phyloP scores from a whole-genome alignment of 495 filamentous ascomycete species.

The Astrocystis sublimbata region DNA sequence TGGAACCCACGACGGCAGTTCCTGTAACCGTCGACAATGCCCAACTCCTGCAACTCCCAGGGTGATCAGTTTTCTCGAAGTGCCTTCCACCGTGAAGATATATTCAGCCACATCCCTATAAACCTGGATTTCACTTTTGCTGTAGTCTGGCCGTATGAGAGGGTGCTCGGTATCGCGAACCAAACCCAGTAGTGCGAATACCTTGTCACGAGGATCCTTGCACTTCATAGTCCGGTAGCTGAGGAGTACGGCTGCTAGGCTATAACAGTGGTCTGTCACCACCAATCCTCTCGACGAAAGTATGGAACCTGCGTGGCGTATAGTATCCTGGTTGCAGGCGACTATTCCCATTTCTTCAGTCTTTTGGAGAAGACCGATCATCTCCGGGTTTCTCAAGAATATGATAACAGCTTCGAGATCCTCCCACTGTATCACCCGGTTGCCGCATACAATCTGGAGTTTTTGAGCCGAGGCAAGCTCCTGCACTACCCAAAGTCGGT shows the following conservation, averaged over 20 bases:
- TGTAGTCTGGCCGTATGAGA: constrained; percentile 13
- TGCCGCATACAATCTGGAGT: constrained; percentile 2
- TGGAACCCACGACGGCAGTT: constrained; percentile 13
- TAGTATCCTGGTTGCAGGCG: constrained; percentile 13
- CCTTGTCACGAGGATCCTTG: constrained; percentile 19
- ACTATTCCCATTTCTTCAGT: constrained; percentile 16
- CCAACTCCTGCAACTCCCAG: constrained; percentile 13
- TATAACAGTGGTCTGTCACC: neutral
- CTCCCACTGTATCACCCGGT: constrained; percentile 9
- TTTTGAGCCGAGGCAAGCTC: constrained; percentile 11
- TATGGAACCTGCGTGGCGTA: constrained; percentile 4
- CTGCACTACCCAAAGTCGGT: constrained; percentile 11
- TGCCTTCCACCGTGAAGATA: constrained; percentile 8
- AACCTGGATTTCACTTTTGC: constrained; percentile 10
- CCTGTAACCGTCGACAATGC: constrained; percentile 7
- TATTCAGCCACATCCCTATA: constrained; percentile 13
- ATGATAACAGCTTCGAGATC: constrained; percentile 1
- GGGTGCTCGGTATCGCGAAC: neutral
- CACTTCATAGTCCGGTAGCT: constrained; percentile 14
- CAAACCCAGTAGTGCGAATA: constrained; percentile 8
- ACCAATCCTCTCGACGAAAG: neutral
- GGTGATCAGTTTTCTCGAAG: constrained; percentile 8
- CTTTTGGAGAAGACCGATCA: constrained; percentile 10
- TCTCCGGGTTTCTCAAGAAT: constrained; percentile 17
- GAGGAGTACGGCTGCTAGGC: constrained; percentile 5